phyloP scores from a whole-genome alignment of 768 basidiomycete genomes.

The Tremella fuciformis region DNA sequence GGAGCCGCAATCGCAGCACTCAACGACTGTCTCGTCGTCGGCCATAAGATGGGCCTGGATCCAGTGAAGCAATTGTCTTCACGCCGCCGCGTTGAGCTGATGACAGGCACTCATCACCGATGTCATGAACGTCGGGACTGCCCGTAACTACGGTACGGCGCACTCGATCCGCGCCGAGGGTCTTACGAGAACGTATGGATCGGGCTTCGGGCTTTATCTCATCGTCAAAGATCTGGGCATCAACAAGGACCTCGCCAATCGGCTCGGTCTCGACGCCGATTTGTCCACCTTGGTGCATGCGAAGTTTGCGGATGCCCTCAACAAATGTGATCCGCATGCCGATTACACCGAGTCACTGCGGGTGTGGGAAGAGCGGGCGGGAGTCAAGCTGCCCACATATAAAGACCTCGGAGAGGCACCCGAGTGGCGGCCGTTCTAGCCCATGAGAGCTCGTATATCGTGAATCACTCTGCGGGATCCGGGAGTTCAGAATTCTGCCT shows the following conservation, averaged over 20 bases:
- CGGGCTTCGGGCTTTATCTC: constrained; percentile 1
- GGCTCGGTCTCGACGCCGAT: background rate
- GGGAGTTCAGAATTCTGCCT: too few relatives aligned
- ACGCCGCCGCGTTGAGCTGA: background rate
- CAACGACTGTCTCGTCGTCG: too few relatives aligned
- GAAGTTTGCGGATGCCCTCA: background rate
- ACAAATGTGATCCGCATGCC: background rate
- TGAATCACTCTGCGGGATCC: background rate
- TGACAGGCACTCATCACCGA: background rate
- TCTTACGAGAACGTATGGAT: background rate
- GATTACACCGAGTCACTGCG: too few relatives aligned
- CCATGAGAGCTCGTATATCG: too few relatives aligned
- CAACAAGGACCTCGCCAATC: background rate
- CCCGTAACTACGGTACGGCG: background rate
- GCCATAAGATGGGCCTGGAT: too few relatives aligned
- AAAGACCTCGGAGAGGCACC: too few relatives aligned
- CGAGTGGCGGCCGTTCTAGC: too few relatives aligned
- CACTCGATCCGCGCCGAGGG: constrained; percentile 1
- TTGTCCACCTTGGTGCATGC: background rate
- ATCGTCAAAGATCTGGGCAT: constrained; percentile 1
- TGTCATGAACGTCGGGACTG: constrained; percentile 2
- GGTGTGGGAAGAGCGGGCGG: too few relatives aligned
- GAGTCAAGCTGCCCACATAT: too few relatives aligned
- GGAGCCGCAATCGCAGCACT: too few relatives aligned
- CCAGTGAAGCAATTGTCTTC: too few relatives aligned